Evolutionary conservation across 768 basidiomycete genomes (phyloP).

Genomic region (Lactarius psammicola): DNA sequence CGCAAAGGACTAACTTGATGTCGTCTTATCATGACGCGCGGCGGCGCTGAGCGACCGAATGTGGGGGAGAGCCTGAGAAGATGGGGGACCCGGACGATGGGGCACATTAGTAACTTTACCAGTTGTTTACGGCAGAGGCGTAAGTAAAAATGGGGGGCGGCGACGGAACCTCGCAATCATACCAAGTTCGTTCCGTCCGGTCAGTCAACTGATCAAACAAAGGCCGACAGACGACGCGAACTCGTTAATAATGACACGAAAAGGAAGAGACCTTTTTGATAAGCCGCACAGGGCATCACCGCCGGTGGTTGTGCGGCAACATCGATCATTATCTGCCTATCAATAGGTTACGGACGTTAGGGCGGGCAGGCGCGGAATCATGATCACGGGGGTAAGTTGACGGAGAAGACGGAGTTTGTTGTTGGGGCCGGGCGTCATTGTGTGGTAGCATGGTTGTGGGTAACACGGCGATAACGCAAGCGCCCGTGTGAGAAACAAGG

Average conservation of each 20-base stretch:
- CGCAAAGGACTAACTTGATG: neutral
- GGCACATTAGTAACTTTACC: neutral
- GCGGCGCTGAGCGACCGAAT: neutral
- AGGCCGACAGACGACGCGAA: neutral
- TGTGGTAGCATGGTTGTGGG: neutral
- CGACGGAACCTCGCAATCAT: neutral
- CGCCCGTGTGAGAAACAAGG: neutral
- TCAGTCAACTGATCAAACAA: neutral
- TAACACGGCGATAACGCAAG: neutral
- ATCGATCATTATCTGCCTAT: neutral
- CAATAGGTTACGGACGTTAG: neutral
- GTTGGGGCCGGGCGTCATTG: neutral
- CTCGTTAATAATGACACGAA: neutral
- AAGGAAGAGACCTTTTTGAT: neutral
- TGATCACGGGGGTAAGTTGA: neutral
- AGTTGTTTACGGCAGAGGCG: neutral
- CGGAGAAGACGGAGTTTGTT: constrained; percentile 5
- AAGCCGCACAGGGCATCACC: neutral
- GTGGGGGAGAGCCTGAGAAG: constrained; percentile 1
- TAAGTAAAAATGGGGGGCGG: neutral
- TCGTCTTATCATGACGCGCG: neutral
- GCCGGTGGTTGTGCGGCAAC: neutral
- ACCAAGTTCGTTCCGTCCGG: neutral
- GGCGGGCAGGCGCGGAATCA: neutral
- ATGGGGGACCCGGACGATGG: neutral